A percentile compares a stretch with the other conserved stretches of the same genome.
Evolutionary conservation across 768 basidiomycete genomes (phyloP).

Genomic region (Nidula microcarpa): DNA sequence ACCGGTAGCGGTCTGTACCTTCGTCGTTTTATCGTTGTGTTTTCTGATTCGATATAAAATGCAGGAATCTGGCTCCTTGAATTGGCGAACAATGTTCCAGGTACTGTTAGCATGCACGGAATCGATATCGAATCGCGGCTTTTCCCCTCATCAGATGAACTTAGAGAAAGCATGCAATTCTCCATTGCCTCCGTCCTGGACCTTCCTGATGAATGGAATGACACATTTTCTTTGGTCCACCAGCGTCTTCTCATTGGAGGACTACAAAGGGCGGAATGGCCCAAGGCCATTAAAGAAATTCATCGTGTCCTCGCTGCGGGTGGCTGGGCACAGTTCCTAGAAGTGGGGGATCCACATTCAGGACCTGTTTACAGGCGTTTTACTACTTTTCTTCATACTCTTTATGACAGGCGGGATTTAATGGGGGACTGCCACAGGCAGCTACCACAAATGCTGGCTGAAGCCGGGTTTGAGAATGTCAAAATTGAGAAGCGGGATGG

Average conservation of each 20-base stretch:
- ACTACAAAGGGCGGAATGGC: conserved; percentile 7
- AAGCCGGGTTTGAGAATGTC: conserved; percentile 11
- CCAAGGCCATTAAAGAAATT: conserved; percentile 4
- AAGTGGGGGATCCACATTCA: conserved; percentile 2
- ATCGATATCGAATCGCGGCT: neutral
- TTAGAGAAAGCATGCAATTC: conserved; percentile 6
- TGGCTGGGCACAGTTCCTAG: conserved; percentile 11
- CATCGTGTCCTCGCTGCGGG: conserved; percentile 11
- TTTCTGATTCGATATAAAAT: too few relatives aligned
- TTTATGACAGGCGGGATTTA: conserved; percentile 1
- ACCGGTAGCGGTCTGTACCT: too few relatives aligned
- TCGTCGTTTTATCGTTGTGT: too few relatives aligned
- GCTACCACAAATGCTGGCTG: conserved; percentile 9
- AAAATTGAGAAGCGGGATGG: conserved; percentile 2
- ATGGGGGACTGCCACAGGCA: conserved; percentile 4
- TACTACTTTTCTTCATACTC: neutral
- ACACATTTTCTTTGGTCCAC: conserved; percentile 10
- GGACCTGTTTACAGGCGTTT: conserved; percentile 5
- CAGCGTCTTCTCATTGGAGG: conserved; percentile 10
- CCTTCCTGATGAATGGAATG: conserved; percentile 7
- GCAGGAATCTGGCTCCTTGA: too few relatives aligned
- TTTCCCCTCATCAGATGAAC: conserved; percentile 4
- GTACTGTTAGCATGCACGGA: conserved; percentile 1
- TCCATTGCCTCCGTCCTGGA: conserved; percentile 4
- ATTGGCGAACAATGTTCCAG: neutral